These are phyloP conservation scores for Solanum chacoense DNA, from an alignment of 305 asterid species.

Conservation along the genomic window DNA sequence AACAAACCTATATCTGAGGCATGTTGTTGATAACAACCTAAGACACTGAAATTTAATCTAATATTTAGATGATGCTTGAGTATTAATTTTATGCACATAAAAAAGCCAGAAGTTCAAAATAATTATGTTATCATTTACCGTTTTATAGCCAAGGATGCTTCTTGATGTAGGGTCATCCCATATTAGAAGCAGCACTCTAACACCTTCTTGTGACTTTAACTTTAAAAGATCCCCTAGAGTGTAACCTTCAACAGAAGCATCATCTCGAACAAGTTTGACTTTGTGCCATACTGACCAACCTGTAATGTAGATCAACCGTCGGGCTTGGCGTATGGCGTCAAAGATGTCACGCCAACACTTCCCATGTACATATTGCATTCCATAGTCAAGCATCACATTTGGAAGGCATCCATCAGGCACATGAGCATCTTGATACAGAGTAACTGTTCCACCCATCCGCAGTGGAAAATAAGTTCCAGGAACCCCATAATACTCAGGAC, in stretches of 20 bases:
- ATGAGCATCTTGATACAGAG: constrained; percentile 97
- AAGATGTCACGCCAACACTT: constrained; percentile 90
- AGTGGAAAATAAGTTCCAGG: constrained; percentile 93
- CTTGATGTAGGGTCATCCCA: constrained; percentile 99
- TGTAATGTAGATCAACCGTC: constrained; percentile 68
- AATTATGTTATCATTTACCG: constrained; percentile 33
- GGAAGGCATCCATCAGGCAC: constrained; percentile 85
- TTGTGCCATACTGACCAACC: constrained; percentile 99
- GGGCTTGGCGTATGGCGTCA: constrained; percentile 74
- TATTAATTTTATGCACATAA: neutral
- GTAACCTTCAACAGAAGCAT: constrained; percentile 31
- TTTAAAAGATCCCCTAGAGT: constrained; percentile 88
- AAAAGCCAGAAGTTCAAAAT: neutral
- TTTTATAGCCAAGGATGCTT: constrained; percentile 85
- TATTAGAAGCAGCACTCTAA: constrained; percentile 84
- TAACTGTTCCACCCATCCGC: constrained; percentile 87
- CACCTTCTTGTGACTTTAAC: constrained; percentile 96
- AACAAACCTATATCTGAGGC: neutral
- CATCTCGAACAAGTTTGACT: constrained; percentile 85
- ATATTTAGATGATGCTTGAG: neutral
- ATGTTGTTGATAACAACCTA: neutral
- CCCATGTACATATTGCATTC: constrained; percentile 71
- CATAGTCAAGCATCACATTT: constrained; percentile 56
- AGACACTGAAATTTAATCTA: neutral
- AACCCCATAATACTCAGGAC: constrained; percentile 76